Percentiles rank a stretch among this genome's conserved stretches.
phyloP scores from a whole-genome alignment of 2,329 filamentous ascomycete species.

The Trichoderma endophyticum region DNA sequence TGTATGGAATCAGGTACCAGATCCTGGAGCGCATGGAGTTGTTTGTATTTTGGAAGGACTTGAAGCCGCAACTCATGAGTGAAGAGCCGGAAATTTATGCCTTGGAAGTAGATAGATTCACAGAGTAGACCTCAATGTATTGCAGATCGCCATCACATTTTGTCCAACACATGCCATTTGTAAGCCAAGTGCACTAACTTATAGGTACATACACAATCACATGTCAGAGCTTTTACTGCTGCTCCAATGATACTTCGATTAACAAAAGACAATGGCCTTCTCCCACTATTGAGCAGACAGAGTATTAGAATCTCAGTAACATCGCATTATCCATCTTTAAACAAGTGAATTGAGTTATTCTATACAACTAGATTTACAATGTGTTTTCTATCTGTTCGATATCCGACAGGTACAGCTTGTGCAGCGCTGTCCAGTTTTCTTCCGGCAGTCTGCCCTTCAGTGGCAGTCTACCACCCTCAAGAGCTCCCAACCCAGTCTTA shows the following conservation, averaged over 20 bases:
- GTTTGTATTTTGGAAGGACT: background rate
- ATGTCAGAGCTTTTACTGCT: background rate
- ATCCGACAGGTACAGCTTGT: conserved; percentile 6
- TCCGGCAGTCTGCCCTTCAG: conserved; percentile 56
- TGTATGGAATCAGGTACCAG: background rate
- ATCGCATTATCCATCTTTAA: background rate
- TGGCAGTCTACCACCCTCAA: conserved; percentile 58
- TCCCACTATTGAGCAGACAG: background rate
- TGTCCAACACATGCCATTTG: background rate
- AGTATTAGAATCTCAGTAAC: background rate
- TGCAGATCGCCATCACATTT: background rate
- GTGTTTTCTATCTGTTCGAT: conserved; percentile 10
- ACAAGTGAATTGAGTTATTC: background rate
- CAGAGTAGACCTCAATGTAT: background rate
- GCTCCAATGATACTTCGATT: background rate
- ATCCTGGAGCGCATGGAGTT: background rate
- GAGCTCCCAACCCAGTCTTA: conserved; percentile 56
- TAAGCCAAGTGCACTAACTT: background rate
- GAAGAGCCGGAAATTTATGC: background rate
- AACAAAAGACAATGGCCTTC: background rate
- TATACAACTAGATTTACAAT: background rate
- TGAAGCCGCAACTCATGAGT: background rate
- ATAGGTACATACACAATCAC: background rate
- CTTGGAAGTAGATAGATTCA: background rate
- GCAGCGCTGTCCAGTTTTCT: conserved; percentile 36